These are phyloP conservation scores for Phellopilus nigrolimitatus DNA, from an alignment of 1,284 basidiomycete species.

Conservation along the genomic window DNA sequence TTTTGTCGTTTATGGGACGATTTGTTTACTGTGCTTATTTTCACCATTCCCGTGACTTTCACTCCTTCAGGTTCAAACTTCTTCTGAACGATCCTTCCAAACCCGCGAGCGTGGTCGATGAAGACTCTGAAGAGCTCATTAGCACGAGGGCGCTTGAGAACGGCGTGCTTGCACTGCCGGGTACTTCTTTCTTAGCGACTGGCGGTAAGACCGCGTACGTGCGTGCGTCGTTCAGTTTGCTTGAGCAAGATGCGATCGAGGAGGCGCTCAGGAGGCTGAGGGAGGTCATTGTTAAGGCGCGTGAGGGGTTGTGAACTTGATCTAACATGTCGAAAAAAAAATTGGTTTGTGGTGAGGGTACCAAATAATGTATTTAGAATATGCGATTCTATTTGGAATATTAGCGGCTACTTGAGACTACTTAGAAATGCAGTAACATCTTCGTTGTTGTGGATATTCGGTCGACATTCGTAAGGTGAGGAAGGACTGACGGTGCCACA, in stretches of 20 bases:
- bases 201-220: conserved; percentile 67
- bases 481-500: no score
- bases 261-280: conserved; percentile 69
- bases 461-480: no score
- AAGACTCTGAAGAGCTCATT: conserved; percentile 74
- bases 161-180: conserved; percentile 87
- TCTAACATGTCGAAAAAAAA: no score
- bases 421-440: no score
- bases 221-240: conserved; percentile 74
- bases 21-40: conserved; percentile 22
- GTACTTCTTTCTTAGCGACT: conserved; percentile 71
- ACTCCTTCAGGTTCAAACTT: conserved; percentile 58
- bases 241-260: conserved; percentile 66
- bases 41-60: conserved; percentile 13
- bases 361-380: no score
- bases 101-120: conserved; percentile 36
- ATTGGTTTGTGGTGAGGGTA: no score
- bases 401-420: no score
- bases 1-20: conserved; percentile 41
- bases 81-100: conserved; percentile 32
- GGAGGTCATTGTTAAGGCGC: conserved; percentile 52
- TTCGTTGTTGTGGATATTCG: no score
- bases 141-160: conserved; percentile 74
- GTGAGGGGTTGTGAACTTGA: conserved; percentile 21
- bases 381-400: no score